Conservation (phyloP, 768 basidiomycete genomes). For the Leccinum barrowsii region DNA sequence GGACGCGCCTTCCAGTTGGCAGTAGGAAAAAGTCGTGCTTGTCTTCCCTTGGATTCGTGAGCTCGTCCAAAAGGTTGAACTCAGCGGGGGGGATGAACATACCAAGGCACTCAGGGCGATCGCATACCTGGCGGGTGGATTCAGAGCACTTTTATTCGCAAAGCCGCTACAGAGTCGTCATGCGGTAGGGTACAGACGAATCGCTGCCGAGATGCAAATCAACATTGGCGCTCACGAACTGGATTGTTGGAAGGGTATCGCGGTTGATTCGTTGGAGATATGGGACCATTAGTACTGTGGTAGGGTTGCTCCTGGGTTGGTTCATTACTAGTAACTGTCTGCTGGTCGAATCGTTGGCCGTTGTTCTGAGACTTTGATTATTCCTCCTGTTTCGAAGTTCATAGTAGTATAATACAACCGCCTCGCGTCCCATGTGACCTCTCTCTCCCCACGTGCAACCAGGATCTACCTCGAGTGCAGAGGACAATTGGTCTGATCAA, state of each 20-base stretch:
- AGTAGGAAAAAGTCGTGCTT: background rate
- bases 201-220: constrained; percentile 5
- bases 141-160: constrained; percentile 5
- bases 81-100: background rate
- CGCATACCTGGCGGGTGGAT: constrained; percentile 7
- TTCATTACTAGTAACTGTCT: too few species aligned
- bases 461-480: too few species aligned
- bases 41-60: constrained; percentile 12
- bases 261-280: constrained; percentile 1
- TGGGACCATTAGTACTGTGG: constrained; percentile 1
- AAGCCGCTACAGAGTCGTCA: constrained; percentile 1
- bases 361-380: too few species aligned
- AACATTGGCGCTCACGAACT: background rate
- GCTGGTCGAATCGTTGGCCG: too few species aligned
- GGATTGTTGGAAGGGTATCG: background rate
- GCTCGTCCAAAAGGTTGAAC: background rate
- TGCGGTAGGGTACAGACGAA: constrained; percentile 16
- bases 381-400: too few species aligned
- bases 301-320: background rate
- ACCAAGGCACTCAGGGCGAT: background rate
- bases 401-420: too few species aligned
- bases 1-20: background rate
- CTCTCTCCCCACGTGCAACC: too few species aligned
- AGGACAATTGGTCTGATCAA: too few species aligned
- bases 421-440: too few species aligned